Base-by-base conservation (phyloP, 257 asterid species). In the Henckelia pumila region DNA sequence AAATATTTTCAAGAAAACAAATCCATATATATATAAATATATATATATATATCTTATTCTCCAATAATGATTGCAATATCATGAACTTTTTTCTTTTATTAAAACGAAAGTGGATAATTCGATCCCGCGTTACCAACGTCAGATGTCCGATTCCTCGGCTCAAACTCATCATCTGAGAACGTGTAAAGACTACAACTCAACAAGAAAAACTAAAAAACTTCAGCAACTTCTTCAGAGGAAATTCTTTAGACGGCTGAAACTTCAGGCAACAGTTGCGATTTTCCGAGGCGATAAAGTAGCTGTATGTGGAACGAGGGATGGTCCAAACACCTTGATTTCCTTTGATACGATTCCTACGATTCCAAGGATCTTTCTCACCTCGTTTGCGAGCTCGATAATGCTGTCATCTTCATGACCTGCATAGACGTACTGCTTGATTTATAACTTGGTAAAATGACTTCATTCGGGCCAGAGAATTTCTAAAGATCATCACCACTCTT, bases 391-490 rank as follows among this genome's bases (percentile, higher is more conserved):
- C 60, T 83, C 85, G 28, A 82, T 82, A 24, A 88, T 65, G 70
- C 82, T 81, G 33, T 80, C 85, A 7, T 88, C 95, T 62, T 85
- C 88, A 35, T 83, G 95, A 17, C 82, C 89, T 84, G 82, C 59
- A 53, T 24, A 56, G 20, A 56, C 8, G 30, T n/a, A 23, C 6
- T 2, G 21, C 0, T 20, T 5, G 49, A 37, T 25, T 7, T 17
- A 17, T 17, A 47, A 47, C 55, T 14, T 47, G 52, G 55, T 13
- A 47, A 40, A 14, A 47, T 16, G 21, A 47, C 55, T 47, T 47
- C 52, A 14, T 5, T 16, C 17, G 55, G 55, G 8, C 21, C 20
- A 47, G 55, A 47, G 3, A 6, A 17, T 14, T 40, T 47, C 55
- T 14, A 47, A 47, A 40, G 52, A 40, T 14, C 1, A 40, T 40